Evolutionary conservation across 2,329 filamentous ascomycete genomes (phyloP).

Genomic region (Colletotrichum chlorophyti): DNA sequence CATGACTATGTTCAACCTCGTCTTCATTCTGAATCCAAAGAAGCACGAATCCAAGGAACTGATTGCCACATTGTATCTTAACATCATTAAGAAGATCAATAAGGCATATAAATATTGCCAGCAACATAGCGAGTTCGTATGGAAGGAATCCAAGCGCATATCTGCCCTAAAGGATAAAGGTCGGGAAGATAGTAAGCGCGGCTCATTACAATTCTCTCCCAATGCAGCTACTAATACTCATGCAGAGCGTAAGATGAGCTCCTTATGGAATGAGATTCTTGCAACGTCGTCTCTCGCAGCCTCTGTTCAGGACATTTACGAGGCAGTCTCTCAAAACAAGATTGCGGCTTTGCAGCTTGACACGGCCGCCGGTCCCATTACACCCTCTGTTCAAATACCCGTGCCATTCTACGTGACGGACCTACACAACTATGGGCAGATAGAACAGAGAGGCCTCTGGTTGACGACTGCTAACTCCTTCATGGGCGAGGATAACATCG

Average conservation of each 20-base stretch:
- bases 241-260: conserved; percentile 64
- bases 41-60: conserved; percentile 78
- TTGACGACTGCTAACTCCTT: conserved; percentile 86
- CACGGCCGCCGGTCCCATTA: conserved; percentile 62
- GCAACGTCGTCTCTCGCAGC: conserved; percentile 79
- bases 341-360: conserved; percentile 86
- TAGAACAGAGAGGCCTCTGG: conserved; percentile 78
- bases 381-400: conserved; percentile 70
- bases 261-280: conserved; percentile 74
- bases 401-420: conserved; percentile 75
- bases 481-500: conserved; percentile 69
- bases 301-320: conserved; percentile 83
- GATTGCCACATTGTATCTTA: conserved; percentile 79
- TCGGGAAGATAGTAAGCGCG: conserved; percentile 68
- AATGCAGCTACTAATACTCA: conserved; percentile 17
- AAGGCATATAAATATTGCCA: conserved; percentile 94
- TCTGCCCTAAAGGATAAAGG: conserved; percentile 82
- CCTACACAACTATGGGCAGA: conserved; percentile 72
- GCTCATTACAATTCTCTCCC: not conserved
- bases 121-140: conserved; percentile 87
- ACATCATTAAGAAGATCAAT: conserved; percentile 90
- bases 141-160: conserved; percentile 87
- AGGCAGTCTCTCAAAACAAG: conserved; percentile 80
- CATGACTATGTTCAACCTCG: conserved; percentile 98
- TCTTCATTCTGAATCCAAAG: conserved; percentile 87